A percentile compares a stretch with the other conserved stretches of the same genome.
Conservation (phyloP, 2,329 filamentous ascomycete species). For the Colletotrichum magnum region DNA sequence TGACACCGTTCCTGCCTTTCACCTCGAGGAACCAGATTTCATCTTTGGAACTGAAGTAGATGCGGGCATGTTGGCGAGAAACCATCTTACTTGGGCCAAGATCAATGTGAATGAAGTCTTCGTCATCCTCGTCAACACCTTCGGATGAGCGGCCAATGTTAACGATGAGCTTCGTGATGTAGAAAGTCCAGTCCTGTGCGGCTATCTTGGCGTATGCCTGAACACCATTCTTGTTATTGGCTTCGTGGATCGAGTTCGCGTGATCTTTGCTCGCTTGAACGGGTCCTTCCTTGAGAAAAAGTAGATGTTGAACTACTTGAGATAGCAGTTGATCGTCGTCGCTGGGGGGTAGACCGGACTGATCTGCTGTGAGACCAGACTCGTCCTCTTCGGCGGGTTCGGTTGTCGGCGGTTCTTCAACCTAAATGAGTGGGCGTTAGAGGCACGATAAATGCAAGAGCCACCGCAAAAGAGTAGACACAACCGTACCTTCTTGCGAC, state of each 20-base stretch:
- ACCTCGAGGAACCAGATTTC: constrained; percentile 88
- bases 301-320: constrained; percentile 67
- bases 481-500: constrained; percentile 70
- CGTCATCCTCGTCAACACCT: constrained; percentile 58
- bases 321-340: constrained; percentile 71
- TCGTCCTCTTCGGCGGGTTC: constrained; percentile 62
- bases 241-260: constrained; percentile 74
- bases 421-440: constrained; percentile 47
- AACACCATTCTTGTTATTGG: constrained; percentile 72
- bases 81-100: constrained; percentile 87
- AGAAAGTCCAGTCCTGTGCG: constrained; percentile 87
- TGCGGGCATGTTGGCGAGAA: constrained; percentile 81
- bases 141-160: constrained; percentile 82
- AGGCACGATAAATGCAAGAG: constrained; percentile 6
- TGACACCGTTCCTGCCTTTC: constrained; percentile 92
- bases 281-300: constrained; percentile 55
- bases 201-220: constrained; percentile 87
- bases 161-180: constrained; percentile 81
- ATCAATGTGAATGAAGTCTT: constrained; percentile 83
- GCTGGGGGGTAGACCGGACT: constrained; percentile 54
- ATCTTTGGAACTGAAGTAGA: constrained; percentile 77
- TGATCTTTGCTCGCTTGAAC: constrained; percentile 75
- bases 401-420: constrained; percentile 53
- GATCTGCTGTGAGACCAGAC: constrained; percentile 59
- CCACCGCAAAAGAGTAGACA: constrained; percentile 33